A percentile compares a stretch with the other conserved stretches of the same genome.
phyloP scores from a whole-genome alignment of 2,329 filamentous ascomycete species.

The Elsinoe fawcettii region DNA sequence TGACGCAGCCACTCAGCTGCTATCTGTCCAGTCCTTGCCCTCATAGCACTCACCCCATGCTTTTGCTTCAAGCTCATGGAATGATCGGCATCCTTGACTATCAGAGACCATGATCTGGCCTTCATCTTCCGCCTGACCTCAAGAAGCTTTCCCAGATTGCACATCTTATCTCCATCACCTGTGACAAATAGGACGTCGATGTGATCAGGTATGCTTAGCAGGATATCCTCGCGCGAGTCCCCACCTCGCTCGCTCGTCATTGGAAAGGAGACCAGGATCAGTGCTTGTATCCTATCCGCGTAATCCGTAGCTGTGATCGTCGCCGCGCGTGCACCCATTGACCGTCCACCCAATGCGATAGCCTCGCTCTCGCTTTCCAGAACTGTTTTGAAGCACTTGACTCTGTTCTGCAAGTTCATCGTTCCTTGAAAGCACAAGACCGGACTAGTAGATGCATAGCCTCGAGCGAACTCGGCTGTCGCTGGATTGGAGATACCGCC shows the following conservation, averaged over 20 bases:
- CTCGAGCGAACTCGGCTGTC: constrained; percentile 33
- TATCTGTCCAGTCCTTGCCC: constrained; percentile 28
- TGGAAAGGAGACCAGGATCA: constrained; percentile 38
- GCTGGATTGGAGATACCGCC: constrained; percentile 35
- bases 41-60: constrained; percentile 24
- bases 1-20: constrained; percentile 31
- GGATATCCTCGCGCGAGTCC: constrained; percentile 32
- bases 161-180: constrained; percentile 33
- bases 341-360: constrained; percentile 33
- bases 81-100: constrained; percentile 35
- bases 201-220: constrained; percentile 28
- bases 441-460: constrained; percentile 25
- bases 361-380: constrained; percentile 22
- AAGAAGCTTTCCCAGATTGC: constrained; percentile 26
- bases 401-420: constrained; percentile 34
- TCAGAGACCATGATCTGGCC: constrained; percentile 31
- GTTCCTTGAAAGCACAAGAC: constrained; percentile 35
- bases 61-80: constrained; percentile 33
- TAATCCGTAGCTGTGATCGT: constrained; percentile 31
- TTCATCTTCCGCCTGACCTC: constrained; percentile 32
- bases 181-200: constrained; percentile 35
- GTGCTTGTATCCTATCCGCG: constrained; percentile 16
- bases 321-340: constrained; percentile 40
- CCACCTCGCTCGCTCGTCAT: constrained; percentile 30
- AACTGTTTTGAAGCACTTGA: constrained; percentile 33